phyloP scores from a whole-genome alignment of 2,329 filamentous ascomycete genomes.

The Neonectria magnoliae region DNA sequence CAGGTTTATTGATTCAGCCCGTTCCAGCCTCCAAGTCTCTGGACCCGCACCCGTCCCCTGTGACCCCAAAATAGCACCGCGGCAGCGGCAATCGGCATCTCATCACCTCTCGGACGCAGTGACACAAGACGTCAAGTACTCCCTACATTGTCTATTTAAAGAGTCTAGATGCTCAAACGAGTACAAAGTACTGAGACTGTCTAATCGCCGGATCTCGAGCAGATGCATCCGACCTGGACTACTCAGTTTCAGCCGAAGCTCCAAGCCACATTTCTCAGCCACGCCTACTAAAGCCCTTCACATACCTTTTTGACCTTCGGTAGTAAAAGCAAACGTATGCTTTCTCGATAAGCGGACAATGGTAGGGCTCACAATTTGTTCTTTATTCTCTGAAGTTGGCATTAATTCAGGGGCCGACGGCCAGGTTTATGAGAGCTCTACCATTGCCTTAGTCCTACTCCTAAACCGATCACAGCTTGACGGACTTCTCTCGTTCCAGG shows the following conservation, averaged over 20 bases:
- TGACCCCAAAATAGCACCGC: conserved; percentile 24
- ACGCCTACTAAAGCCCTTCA: neutral
- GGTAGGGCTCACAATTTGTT: neutral
- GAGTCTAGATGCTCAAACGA: neutral
- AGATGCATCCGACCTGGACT: neutral
- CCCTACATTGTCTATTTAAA: neutral
- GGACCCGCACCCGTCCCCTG: neutral
- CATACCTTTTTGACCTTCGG: neutral
- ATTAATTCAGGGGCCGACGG: neutral
- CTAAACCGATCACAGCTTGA: too few species aligned
- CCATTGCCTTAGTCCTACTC: neutral
- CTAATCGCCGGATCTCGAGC: neutral
- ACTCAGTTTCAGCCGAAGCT: neutral
- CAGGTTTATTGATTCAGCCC: conserved; percentile 1
- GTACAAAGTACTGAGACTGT: neutral
- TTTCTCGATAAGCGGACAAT: neutral
- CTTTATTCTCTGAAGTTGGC: neutral
- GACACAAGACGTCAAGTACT: neutral
- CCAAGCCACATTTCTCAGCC: neutral
- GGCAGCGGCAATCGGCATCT: conserved; percentile 26
- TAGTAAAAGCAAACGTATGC: neutral
- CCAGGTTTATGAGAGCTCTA: neutral
- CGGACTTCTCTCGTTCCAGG: neutral
- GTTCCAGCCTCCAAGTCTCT: neutral
- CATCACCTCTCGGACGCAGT: conserved; percentile 5